Evolutionary conservation across 1,284 basidiomycete species (phyloP).

Genomic region (Mycosarcoma mackinlayi): DNA sequence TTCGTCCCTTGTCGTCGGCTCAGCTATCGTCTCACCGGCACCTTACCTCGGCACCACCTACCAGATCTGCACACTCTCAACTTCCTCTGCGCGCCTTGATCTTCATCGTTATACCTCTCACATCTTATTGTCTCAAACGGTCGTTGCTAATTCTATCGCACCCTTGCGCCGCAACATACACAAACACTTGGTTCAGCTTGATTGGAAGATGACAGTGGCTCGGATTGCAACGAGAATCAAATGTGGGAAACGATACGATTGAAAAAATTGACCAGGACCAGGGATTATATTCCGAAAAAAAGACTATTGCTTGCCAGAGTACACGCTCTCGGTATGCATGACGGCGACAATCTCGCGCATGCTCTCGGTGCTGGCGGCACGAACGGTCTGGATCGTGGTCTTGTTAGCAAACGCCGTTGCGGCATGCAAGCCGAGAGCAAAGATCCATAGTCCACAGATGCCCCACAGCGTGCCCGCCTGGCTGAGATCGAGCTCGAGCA

Average conservation of each 20-base stretch:
- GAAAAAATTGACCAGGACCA: conserved; percentile 7
- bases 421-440: conserved; percentile 32
- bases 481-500: conserved; percentile 42
- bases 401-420: conserved; percentile 45
- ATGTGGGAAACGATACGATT: too few species aligned
- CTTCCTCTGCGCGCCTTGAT: too few species aligned
- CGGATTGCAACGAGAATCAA: neutral
- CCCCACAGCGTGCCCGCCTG: conserved; percentile 48
- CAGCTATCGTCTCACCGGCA: neutral
- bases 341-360: conserved; percentile 44
- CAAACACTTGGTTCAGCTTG: neutral
- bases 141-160: conserved; percentile 23
- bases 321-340: conserved; percentile 48
- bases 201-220: neutral
- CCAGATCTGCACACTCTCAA: too few species aligned
- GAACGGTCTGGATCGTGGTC: conserved; percentile 41
- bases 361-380: conserved; percentile 35
- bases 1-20: neutral
- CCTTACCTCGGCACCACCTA: too few species aligned
- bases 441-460: conserved; percentile 44
- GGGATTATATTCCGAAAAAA: neutral
- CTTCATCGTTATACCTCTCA: conserved; percentile 16
- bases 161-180: neutral
- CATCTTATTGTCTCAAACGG: neutral
- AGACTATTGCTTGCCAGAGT: conserved; percentile 34